Percentiles rank a stretch among this genome's conserved stretches.
Evolutionary conservation across 805 yeast species (phyloP).

Genomic region (Ogataea naganishii): DNA sequence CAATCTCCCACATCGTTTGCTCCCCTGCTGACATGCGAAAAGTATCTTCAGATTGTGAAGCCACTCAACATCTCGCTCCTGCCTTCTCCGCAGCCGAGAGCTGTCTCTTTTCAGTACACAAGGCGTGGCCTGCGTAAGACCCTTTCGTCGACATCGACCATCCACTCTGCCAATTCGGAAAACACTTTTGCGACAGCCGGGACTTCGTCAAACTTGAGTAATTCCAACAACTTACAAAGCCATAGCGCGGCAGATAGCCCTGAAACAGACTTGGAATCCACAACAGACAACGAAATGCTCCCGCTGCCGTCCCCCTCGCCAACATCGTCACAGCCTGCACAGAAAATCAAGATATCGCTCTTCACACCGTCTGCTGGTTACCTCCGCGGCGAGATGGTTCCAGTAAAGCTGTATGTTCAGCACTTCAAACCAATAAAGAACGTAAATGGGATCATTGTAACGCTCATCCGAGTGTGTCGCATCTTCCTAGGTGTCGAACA

Average conservation of each 20-base stretch:
- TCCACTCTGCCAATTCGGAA: constrained; percentile 17
- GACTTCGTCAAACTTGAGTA: not conserved
- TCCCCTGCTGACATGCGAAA: constrained; percentile 41
- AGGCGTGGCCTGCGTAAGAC: constrained; percentile 27
- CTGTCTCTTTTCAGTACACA: constrained; percentile 49
- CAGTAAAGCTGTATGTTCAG: constrained; percentile 55
- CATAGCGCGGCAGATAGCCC: not conserved
- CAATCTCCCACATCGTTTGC: constrained; percentile 4
- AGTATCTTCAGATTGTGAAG: constrained; percentile 48
- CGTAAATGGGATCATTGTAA: constrained; percentile 65
- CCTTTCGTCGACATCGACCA: constrained; percentile 31
- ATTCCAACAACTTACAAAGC: not conserved
- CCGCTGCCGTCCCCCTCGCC: constrained; percentile 4
- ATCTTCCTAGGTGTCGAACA: constrained; percentile 52
- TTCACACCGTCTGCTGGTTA: constrained; percentile 57
- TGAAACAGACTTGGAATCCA: constrained; percentile 3
- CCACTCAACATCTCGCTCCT: constrained; percentile 68
- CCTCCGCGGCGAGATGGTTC: constrained; percentile 70
- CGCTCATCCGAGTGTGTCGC: constrained; percentile 73
- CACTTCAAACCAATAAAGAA: constrained; percentile 68
- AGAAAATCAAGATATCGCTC: constrained; percentile 31
- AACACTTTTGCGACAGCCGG: not conserved
- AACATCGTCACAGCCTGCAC: constrained; percentile 6
- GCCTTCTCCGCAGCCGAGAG: constrained; percentile 59
- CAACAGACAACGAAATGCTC: not conserved